Evolutionary conservation across 345 rosid genomes (phyloP).

Genomic region (Mangifera indica): DNA sequence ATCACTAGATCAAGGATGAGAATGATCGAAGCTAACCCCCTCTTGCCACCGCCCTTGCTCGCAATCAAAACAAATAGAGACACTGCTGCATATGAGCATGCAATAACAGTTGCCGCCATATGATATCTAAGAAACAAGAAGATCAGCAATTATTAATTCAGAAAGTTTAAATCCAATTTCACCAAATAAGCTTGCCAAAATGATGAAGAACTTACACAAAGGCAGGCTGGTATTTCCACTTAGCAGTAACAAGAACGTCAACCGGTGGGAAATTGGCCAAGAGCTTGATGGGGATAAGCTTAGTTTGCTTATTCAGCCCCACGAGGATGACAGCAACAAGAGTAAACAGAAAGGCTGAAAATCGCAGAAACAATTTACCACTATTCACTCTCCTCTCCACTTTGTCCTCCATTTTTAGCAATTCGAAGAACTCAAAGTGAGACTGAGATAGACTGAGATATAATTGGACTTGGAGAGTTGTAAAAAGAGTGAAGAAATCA

Average conservation of each 20-base stretch:
- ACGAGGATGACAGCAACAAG: slow-evolving; percentile 45
- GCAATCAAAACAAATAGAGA: slow-evolving; percentile 36
- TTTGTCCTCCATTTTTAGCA: slow-evolving; percentile 31
- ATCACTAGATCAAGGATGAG: slow-evolving; percentile 42
- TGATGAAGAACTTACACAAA: slow-evolving; percentile 48
- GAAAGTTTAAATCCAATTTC: no score
- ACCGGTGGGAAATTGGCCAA: slow-evolving; percentile 50
- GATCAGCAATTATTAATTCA: no score
- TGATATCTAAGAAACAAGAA: slow-evolving; percentile 37
- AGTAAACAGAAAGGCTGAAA: slow-evolving; percentile 49
- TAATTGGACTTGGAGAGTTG: no score
- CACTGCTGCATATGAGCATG: slow-evolving; percentile 49
- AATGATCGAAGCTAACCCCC: slow-evolving; percentile 19
- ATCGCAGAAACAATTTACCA: slow-evolving; percentile 39
- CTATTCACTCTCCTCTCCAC: slow-evolving; percentile 11
- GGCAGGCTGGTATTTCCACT: slow-evolving; percentile 58
- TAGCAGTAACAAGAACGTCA: slow-evolving; percentile 47
- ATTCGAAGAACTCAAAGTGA: not conserved
- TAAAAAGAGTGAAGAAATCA: no score
- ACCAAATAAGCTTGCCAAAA: not conserved
- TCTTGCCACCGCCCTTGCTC: slow-evolving; percentile 31
- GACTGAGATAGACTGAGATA: not conserved
- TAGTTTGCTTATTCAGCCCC: slow-evolving; percentile 52
- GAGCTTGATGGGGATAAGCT: slow-evolving; percentile 39
- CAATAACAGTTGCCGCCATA: slow-evolving; percentile 55